A percentile compares a stretch with the other conserved stretches of the same genome.
Conservation (phyloP, 2,329 filamentous ascomycete species). For the Microdochium bolleyi region DNA sequence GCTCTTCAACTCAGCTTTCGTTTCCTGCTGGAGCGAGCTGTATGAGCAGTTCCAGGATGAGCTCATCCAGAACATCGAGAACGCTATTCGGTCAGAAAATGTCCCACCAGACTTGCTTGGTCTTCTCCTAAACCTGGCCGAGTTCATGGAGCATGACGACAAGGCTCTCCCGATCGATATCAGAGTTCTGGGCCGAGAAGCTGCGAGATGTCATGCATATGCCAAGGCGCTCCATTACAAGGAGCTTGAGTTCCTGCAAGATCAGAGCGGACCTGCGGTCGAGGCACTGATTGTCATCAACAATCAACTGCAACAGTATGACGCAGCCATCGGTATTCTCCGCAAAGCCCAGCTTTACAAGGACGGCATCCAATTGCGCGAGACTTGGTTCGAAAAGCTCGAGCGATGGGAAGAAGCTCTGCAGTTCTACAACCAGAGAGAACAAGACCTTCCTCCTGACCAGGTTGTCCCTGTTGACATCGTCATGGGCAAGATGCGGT, state of each 20-base stretch:
- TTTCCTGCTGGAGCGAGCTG: constrained; percentile 96
- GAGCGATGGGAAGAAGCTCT: constrained; percentile 98
- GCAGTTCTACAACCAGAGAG: constrained; percentile 82
- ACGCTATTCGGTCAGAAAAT: constrained; percentile 87
- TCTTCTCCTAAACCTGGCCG: constrained; percentile 87
- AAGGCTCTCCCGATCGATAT: constrained; percentile 98
- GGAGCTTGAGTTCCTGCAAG: constrained; percentile 94
- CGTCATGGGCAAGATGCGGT: constrained; percentile 99
- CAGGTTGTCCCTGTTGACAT: constrained; percentile 71
- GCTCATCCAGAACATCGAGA: constrained; percentile 90
- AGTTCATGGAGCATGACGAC: constrained; percentile 99
- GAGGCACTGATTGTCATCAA: constrained; percentile 99
- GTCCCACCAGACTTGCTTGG: constrained; percentile 94
- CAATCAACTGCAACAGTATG: constrained; percentile 96
- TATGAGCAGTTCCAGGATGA: constrained; percentile 97
- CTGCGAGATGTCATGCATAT: constrained; percentile 93
- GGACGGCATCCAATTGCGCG: constrained; percentile 85
- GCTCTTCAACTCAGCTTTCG: constrained; percentile 97
- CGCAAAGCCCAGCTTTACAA: constrained; percentile 93
- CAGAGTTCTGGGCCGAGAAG: constrained; percentile 85
- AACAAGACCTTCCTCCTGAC: constrained; percentile 55
- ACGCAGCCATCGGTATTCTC: constrained; percentile 95
- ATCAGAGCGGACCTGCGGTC: constrained; percentile 90
- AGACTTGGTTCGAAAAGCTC: constrained; percentile 98
- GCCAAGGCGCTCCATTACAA: constrained; percentile 99